Base-by-base conservation (phyloP, 2,329 filamentous ascomycete species). In the Biscogniauxia marginata region DNA sequence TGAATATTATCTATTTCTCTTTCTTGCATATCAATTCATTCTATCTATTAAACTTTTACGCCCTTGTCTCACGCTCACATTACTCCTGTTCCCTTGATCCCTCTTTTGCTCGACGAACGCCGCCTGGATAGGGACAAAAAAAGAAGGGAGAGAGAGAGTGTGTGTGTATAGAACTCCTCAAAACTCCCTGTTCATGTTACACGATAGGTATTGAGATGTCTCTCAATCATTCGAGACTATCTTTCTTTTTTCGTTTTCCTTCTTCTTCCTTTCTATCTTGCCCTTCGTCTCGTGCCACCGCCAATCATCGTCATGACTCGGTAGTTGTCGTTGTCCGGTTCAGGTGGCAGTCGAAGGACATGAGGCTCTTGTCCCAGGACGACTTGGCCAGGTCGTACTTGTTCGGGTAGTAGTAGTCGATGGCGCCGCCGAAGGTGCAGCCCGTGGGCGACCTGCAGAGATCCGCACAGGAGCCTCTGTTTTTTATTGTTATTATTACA, bases 381-480 rank as follows among this genome's bases (percentile, higher is more conserved):
- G 80, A 76, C 23, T 69, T 70, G 22, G 72, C 69, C 51, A 83
- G 63, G 64, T 83, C 74, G 66, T 71, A 77, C 69, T 81, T 82
- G 72, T 79, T 54, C 54, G 70, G 64, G 63, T 76, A 79, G 59
- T 67, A 61, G 61, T 75, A 82, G 62, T 75, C 73, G 49, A 84
- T 71, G 7, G 72, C 64, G 34, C 79, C 80, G 61, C 80, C 81
- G 56, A 80, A 74, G 0, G 80, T 82, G 70, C 81, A 84, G 34
- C 80, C 81, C 46, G 75, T 77, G 2, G 79, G 79, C 48, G 79
- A 81, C 4, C 52, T 77, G 73, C 80, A 84, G 57, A 75, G 70
- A 20, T 67, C 70, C 30, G 69, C 70, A 65, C 81, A 83, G 21
- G 65, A 54, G 52, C 65, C 63, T 7, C 73, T 66, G 57, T 74